Evolutionary conservation across 1,284 basidiomycete genomes (phyloP).

Genomic region (Waitea zeae): DNA sequence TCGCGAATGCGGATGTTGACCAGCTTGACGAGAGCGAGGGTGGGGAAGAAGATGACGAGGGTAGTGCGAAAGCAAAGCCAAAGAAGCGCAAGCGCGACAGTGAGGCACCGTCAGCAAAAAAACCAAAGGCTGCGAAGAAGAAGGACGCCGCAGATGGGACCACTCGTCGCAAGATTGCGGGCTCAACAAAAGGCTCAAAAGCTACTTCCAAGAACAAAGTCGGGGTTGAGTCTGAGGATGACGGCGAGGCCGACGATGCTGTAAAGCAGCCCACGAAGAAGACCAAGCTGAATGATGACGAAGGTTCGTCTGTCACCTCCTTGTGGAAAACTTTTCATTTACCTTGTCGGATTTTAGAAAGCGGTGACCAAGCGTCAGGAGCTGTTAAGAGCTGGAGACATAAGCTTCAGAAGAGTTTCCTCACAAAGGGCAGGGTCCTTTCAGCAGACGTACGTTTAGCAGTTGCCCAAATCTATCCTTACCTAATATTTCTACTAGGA

Average conservation of each 20-base stretch:
- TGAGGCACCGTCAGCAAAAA: constrained; percentile 14
- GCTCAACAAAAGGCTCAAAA: too few relatives aligned
- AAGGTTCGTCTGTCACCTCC: too few relatives aligned
- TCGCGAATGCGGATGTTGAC: constrained; percentile 52
- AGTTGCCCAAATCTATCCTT: constrained; percentile 3
- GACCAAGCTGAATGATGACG: constrained; percentile 37
- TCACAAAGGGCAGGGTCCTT: constrained; percentile 39
- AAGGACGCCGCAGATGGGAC: constrained; percentile 23
- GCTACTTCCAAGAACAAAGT: constrained; percentile 46
- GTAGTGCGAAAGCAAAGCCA: constrained; percentile 18
- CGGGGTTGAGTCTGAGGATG: constrained; percentile 59
- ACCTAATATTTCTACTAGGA: constrained; percentile 27
- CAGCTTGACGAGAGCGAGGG: constrained; percentile 53
- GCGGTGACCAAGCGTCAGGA: too few relatives aligned
- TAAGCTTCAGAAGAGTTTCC: constrained; percentile 79
- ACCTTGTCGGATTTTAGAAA: too few relatives aligned
- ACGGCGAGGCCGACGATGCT: constrained; percentile 27
- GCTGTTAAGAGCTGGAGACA: constrained; percentile 82
- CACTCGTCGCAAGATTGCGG: constrained; percentile 24
- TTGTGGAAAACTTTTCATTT: too few relatives aligned
- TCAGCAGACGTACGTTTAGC: constrained; percentile 33
- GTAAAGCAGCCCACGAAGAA: constrained; percentile 40
- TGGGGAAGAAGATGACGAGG: constrained; percentile 39
- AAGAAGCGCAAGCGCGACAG: constrained; percentile 35
- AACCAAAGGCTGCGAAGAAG: constrained; percentile 20